phyloP scores from a whole-genome alignment of 208 protist species.

The Wallacemonas sp. region DNA sequence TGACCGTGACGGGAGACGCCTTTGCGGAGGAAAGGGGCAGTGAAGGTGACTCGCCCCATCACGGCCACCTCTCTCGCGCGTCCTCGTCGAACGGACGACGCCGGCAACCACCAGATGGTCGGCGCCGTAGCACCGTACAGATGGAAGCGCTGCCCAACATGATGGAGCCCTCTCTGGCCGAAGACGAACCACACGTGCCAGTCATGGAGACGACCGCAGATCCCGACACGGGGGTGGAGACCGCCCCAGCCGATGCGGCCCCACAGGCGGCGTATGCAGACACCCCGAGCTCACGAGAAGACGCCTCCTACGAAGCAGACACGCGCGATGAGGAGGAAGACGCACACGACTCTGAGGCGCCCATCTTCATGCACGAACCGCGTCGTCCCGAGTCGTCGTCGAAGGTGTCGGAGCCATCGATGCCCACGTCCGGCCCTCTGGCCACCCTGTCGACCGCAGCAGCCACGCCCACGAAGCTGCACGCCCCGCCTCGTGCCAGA shows the following conservation, averaged over 20 bases:
- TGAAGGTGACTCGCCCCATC: background rate
- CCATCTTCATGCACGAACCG: constrained; percentile 3
- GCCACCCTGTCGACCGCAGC: background rate
- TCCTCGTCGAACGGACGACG: constrained; percentile 32
- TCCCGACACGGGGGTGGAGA: background rate
- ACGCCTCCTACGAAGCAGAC: constrained; percentile 9
- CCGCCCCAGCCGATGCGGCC: no score
- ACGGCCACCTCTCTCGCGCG: constrained; percentile 13
- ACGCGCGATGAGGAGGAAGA: constrained; percentile 12
- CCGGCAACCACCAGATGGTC: constrained; percentile 23
- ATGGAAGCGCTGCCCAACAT: constrained; percentile 22
- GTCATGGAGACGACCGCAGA: background rate
- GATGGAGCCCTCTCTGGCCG: background rate
- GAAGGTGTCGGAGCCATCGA: background rate
- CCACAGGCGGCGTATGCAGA: background rate
- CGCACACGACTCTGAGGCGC: background rate
- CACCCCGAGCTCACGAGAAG: background rate
- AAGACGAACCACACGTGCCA: background rate
- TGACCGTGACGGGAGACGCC: background rate
- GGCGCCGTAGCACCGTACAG: constrained; percentile 36
- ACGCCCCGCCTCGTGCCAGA: background rate
- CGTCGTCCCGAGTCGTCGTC: background rate
- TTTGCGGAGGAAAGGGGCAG: no score
- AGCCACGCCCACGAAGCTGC: background rate
- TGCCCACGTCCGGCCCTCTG: background rate